These are phyloP conservation scores for Houttuynia cordata DNA, from an alignment of 164 flowering plant species.

Conservation along the genomic window DNA sequence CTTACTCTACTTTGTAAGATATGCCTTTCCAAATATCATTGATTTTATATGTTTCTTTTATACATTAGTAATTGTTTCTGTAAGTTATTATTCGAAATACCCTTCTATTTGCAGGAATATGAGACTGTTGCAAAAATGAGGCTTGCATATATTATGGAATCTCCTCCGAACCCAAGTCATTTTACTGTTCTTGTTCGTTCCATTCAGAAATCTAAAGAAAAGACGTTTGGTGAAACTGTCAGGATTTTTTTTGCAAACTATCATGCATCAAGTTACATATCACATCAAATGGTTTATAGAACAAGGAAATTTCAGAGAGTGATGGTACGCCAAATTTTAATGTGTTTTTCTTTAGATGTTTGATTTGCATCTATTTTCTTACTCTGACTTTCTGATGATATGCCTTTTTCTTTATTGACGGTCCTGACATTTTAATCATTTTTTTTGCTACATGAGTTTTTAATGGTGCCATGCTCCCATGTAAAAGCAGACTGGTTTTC, in stretches of 20 bases:
- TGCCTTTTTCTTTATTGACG: too few species aligned
- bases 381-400: too few species aligned
- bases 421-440: too few species aligned
- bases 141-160: constrained; percentile 38
- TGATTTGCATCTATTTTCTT: neutral
- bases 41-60: neutral
- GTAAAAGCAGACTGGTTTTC: too few species aligned
- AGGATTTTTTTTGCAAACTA: constrained; percentile 53
- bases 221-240: constrained; percentile 54
- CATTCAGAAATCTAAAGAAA: constrained; percentile 50
- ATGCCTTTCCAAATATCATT: neutral
- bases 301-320: constrained; percentile 60
- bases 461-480: too few species aligned
- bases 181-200: constrained; percentile 85
- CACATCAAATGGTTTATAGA: constrained; percentile 81
- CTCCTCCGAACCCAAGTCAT: constrained; percentile 58
- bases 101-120: constrained; percentile 38
- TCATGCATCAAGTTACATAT: constrained; percentile 69
- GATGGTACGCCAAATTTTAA: constrained; percentile 38
- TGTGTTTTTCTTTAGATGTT: neutral
- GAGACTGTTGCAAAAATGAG: constrained; percentile 62
- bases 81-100: too few species aligned
- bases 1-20: constrained; percentile 88
- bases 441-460: too few species aligned
- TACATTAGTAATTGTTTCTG: too few species aligned